Base-by-base conservation (phyloP, 768 basidiomycete genomes). In the Lentinula raphanica region DNA sequence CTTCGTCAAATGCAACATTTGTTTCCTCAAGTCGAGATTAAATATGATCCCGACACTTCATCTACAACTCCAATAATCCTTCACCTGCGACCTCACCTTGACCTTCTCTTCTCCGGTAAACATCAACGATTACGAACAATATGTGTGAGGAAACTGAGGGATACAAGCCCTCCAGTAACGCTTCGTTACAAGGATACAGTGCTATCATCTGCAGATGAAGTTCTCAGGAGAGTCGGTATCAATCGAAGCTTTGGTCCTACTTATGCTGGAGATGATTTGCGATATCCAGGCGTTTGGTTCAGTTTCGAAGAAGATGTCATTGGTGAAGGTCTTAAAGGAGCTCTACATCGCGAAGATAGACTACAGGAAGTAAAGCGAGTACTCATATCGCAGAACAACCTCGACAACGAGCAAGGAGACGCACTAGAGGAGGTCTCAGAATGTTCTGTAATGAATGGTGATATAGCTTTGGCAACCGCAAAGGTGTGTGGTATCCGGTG, bases 241-340 rank as follows among this genome's bases (percentile, higher is more conserved):
- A 86, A 81, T 59, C 80, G 83, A 39, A 83, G 81, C 15, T 92
- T 94, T 70, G 91, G 91, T 2, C 92, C 91, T 1, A 93, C 91
- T 0, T 93, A 92, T 69, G 83, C 87, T 11, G 77, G 77, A 19
- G 87, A 91, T 58, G 86, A 88, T 62, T 71, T 92, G 62, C 81
- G 81, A 42, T 94, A 92, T 71, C 92, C 91, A 2, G 91, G 91
- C 0, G 76, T 93, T 32, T 87, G 85, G 81, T 94, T 94, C 67
- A 84, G 84, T 62, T 93, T 93, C 62, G 88, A 90, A 42, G 90
- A 91, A 53, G 91, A 92, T 63, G 71, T 72, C 3, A 73, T 85
- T 50, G 70, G 72, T 1, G 86, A 88, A 58, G 76, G 80, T 5
- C 63, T 79, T 61, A 86, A 84, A 66, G 73, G 73, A n/a, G 19